Evolutionary conservation across 768 basidiomycete genomes (phyloP).

Genomic region (Pulveroboletus sp.): DNA sequence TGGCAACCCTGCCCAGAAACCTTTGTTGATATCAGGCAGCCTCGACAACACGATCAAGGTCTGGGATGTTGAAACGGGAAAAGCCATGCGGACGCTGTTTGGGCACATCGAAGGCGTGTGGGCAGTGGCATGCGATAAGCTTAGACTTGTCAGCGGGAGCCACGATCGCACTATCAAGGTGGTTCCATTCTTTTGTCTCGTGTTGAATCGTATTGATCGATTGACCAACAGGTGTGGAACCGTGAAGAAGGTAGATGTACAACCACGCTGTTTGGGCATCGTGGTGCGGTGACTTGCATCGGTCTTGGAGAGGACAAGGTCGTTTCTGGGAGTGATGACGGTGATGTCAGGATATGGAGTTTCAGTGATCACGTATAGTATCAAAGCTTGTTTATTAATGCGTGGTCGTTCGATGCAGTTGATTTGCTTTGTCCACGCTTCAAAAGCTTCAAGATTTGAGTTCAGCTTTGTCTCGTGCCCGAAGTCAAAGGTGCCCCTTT

Average conservation of each 20-base stretch:
- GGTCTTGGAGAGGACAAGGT: conserved; percentile 93
- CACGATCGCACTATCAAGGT: conserved; percentile 99
- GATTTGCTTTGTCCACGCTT: not conserved
- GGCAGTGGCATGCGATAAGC: conserved; percentile 90
- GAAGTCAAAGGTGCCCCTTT: conserved; percentile 1
- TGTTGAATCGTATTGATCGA: not conserved
- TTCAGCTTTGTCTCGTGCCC: not conserved
- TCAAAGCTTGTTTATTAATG: not conserved
- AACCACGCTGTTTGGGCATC: conserved; percentile 89
- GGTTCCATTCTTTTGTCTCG: conserved; percentile 18
- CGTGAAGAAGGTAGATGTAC: conserved; percentile 85
- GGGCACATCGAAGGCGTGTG: conserved; percentile 99
- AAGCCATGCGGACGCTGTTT: conserved; percentile 79
- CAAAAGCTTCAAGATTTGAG: too few relatives aligned
- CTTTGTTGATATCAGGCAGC: conserved; percentile 83
- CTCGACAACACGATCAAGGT: conserved; percentile 94
- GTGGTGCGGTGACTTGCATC: conserved; percentile 90
- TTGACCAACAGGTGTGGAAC: conserved; percentile 75
- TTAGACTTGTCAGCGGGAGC: conserved; percentile 88
- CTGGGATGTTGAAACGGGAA: conserved; percentile 91
- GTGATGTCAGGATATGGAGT: conserved; percentile 83
- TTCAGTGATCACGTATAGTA: conserved; percentile 40
- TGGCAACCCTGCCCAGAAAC: conserved; percentile 41
- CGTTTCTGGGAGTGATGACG: conserved; percentile 94
- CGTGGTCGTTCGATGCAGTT: too few relatives aligned